A percentile compares a stretch with the other conserved stretches of the same genome.
Conservation (phyloP, 2,329 filamentous ascomycete species). For the Aspergillus sp. region DNA sequence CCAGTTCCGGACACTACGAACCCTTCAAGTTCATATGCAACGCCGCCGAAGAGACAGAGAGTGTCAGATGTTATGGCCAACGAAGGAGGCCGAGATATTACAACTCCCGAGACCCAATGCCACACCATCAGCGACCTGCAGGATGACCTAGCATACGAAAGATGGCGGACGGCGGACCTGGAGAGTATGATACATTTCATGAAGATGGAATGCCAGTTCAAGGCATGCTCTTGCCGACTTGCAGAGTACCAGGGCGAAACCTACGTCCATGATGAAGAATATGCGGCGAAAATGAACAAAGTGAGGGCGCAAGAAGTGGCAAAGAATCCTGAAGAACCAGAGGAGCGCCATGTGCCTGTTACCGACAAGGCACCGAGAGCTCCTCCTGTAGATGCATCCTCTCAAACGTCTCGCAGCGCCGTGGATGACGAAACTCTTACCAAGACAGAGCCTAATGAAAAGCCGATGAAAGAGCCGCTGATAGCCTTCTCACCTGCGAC, state of each 20-base stretch:
- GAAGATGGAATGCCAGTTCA: slow-evolving; percentile 42
- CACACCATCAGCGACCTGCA: slow-evolving; percentile 38
- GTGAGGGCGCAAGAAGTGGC: background rate
- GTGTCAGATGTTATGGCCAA: slow-evolving; percentile 21
- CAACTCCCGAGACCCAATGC: slow-evolving; percentile 22
- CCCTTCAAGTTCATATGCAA: slow-evolving; percentile 12
- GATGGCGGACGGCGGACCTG: slow-evolving; percentile 41
- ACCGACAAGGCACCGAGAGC: background rate
- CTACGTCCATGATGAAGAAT: slow-evolving; percentile 26
- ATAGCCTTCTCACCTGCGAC: slow-evolving; percentile 36
- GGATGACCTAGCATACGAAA: slow-evolving; percentile 44
- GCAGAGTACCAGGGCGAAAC: slow-evolving; percentile 32
- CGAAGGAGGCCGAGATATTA: slow-evolving; percentile 18
- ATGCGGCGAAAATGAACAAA: slow-evolving; percentile 1
- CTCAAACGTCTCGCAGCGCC: background rate
- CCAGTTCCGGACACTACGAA: slow-evolving; percentile 6
- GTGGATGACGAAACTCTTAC: slow-evolving; percentile 8
- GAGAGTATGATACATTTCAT: slow-evolving; percentile 48
- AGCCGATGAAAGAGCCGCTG: slow-evolving; percentile 23
- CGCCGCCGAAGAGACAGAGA: slow-evolving; percentile 25
- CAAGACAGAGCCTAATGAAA: slow-evolving; percentile 6
- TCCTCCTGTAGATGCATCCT: background rate
- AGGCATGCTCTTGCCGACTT: slow-evolving; percentile 39
- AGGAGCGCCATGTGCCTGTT: background rate
- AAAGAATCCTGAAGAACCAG: background rate